These are phyloP conservation scores for Rhizoctonia solani DNA, from an alignment of 1,284 basidiomycete genomes.

Conservation along the genomic window DNA sequence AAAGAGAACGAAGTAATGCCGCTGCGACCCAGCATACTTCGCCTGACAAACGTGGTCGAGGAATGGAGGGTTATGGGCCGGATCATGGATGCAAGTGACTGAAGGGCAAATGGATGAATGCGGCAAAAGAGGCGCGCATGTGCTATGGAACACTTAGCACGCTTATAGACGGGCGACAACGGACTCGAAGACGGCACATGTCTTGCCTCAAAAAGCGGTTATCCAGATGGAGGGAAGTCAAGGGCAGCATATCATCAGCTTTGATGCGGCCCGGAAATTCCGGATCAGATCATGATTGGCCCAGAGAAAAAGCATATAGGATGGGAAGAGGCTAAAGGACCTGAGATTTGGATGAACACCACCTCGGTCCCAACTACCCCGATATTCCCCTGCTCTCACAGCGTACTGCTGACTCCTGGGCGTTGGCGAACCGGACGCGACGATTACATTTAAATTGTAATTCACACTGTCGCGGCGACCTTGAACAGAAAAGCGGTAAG, in stretches of 20 bases:
- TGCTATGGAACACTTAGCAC: not conserved
- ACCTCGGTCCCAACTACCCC: not conserved
- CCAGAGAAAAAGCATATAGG: constrained; percentile 5
- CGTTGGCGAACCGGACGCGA: not conserved
- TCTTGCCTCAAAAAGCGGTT: constrained; percentile 8
- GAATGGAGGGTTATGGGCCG: not conserved
- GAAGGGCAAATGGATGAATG: not conserved
- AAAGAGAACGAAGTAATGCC: not conserved
- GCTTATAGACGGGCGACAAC: constrained; percentile 15
- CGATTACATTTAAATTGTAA: not conserved
- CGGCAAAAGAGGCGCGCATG: constrained; percentile 6
- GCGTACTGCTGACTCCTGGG: not conserved
- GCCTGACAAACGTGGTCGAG: not conserved
- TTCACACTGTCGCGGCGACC: constrained; percentile 21
- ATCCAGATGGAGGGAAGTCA: constrained; percentile 31
- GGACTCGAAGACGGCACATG: not conserved
- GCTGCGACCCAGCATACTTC: not conserved
- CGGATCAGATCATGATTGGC: constrained; percentile 22
- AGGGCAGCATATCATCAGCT: not conserved
- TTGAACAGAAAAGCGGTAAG: constrained; percentile 16
- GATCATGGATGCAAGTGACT: not conserved
- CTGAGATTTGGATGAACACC: not conserved
- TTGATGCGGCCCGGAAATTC: constrained; percentile 14
- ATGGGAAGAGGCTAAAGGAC: not conserved
- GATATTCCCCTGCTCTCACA: not conserved